Evolutionary conservation across 2,329 filamentous ascomycete species (phyloP).

Genomic region (Neoascochyta sp.): DNA sequence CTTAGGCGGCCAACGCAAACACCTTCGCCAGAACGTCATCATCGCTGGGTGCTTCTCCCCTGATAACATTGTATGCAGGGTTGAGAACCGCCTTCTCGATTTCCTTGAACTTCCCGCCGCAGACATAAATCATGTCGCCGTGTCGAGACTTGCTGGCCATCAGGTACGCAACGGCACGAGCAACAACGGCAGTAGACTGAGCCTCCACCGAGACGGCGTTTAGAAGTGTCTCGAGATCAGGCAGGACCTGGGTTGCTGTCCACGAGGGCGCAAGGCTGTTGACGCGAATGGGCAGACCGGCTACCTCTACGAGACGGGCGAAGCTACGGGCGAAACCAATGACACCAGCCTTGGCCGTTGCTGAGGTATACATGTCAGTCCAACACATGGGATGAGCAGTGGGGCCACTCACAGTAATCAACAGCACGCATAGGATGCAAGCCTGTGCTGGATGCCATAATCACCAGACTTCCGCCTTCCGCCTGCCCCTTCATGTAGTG

Average conservation of each 20-base stretch:
- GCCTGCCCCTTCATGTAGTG: conserved; percentile 51
- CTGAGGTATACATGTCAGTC: conserved; percentile 21
- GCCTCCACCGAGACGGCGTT: conserved; percentile 30
- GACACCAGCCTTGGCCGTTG: conserved; percentile 54
- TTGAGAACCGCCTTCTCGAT: conserved; percentile 46
- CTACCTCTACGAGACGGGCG: conserved; percentile 35
- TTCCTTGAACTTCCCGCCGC: conserved; percentile 50
- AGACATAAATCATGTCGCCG: conserved; percentile 53
- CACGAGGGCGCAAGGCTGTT: conserved; percentile 56
- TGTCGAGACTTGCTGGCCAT: conserved; percentile 50
- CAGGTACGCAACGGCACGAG: conserved; percentile 47
- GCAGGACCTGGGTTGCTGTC: conserved; percentile 52
- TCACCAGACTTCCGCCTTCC: conserved; percentile 52
- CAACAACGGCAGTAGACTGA: conserved; percentile 49
- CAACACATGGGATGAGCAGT: neutral
- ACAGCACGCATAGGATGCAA: conserved; percentile 50
- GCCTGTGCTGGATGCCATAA: conserved; percentile 51
- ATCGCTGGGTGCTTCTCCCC: conserved; percentile 16
- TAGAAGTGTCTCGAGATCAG: conserved; percentile 42
- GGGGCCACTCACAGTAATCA: conserved; percentile 47
- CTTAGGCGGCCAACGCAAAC: conserved; percentile 8
- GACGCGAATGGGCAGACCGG: conserved; percentile 49
- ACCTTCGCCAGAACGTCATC: conserved; percentile 19
- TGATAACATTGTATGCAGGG: conserved; percentile 18
- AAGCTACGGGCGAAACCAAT: conserved; percentile 53